Percentiles rank a stretch among this genome's conserved stretches.
Conservation (phyloP, 2,329 filamentous ascomycete genomes). For the Fusarium humuli region DNA sequence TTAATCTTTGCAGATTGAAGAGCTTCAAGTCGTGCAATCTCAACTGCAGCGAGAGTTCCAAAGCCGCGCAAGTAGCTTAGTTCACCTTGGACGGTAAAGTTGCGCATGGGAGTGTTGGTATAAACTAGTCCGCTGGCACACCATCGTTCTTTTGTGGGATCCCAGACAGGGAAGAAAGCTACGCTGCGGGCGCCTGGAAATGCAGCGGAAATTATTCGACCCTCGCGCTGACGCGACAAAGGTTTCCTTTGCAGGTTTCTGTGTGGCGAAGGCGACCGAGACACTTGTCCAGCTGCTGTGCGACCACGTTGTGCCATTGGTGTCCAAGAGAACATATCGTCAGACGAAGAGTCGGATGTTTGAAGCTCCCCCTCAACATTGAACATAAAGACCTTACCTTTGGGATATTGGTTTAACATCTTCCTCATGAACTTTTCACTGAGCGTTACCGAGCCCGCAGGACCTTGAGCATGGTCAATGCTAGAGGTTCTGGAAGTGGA, state of each 20-base stretch:
- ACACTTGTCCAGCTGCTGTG: neutral
- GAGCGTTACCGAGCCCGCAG: accelerated
- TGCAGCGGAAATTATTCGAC: neutral
- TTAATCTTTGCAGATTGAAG: neutral
- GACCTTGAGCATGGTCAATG: neutral
- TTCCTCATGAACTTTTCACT: neutral
- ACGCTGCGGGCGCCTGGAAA: neutral
- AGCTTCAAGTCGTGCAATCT: neutral
- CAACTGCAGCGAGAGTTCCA: neutral
- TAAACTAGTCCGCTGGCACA: neutral
- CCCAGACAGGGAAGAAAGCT: slow-evolving; percentile 6
- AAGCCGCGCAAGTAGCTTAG: neutral
- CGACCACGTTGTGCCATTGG: neutral
- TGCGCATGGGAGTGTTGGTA: neutral
- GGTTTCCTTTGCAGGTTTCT: neutral
- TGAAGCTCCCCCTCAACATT: neutral
- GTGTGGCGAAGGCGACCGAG: neutral
- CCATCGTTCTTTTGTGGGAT: neutral
- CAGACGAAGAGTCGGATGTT: neutral
- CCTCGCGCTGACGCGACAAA: neutral
- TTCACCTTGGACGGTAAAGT: neutral
- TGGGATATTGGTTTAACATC: neutral
- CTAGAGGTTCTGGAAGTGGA: neutral
- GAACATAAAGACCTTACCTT: neutral
- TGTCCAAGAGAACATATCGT: neutral